These are phyloP conservation scores for Aureobasidium lini DNA, from an alignment of 2,329 filamentous ascomycete genomes.

Conservation along the genomic window DNA sequence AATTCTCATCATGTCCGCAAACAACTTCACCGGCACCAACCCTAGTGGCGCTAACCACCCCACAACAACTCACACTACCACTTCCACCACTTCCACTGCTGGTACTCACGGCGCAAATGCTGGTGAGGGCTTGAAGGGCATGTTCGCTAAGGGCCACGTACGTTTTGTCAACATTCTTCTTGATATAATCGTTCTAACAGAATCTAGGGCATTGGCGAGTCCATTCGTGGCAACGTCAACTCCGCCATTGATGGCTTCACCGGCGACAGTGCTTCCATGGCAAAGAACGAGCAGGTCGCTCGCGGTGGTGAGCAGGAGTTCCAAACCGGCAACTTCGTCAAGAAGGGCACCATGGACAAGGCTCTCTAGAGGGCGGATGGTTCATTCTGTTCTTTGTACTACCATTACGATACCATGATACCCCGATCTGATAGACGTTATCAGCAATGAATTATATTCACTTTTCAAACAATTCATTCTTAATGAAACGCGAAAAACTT, in stretches of 20 bases:
- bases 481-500: too few relatives aligned
- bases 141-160: constrained; percentile 14
- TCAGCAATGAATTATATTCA: background rate
- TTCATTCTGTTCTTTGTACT: background rate
- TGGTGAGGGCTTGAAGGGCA: constrained; percentile 6
- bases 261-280: background rate
- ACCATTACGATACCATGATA: background rate
- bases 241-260: constrained; percentile 4
- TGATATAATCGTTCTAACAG: background rate
- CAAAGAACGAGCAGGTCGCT: constrained; percentile 10
- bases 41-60: background rate
- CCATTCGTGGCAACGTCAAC: constrained; percentile 13
- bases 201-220: constrained; percentile 9
- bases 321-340: constrained; percentile 1
- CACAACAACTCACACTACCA: background rate
- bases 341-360: constrained; percentile 10
- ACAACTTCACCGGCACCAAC: constrained; percentile 3
- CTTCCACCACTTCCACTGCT: background rate
- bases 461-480: too few relatives aligned
- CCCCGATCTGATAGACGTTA: background rate
- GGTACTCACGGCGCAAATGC: background rate
- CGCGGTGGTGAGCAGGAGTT: constrained; percentile 8
- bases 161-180: background rate
- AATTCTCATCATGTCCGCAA: constrained; percentile 1
- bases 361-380: background rate